Conservation (phyloP, 1,284 basidiomycete species). For the Coniferiporia sulphurascens region DNA sequence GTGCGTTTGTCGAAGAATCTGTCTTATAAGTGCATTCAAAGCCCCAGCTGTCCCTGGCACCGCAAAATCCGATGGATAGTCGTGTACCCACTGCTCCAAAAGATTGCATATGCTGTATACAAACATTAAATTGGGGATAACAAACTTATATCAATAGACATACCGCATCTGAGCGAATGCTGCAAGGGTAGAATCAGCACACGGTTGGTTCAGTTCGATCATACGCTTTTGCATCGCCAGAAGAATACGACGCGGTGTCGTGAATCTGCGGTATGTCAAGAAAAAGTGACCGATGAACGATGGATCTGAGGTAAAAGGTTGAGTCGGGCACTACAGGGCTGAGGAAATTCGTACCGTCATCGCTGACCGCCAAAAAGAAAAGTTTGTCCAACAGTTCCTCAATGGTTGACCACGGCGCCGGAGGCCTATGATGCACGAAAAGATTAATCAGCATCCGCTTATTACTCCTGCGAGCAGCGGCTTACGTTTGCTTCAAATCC, state of each 20-base stretch:
- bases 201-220: constrained; percentile 65
- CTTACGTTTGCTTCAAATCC: constrained; percentile 11
- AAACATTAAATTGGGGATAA: not conserved
- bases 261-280: constrained; percentile 74
- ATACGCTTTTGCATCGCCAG: constrained; percentile 82
- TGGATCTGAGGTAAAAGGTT: constrained; percentile 45
- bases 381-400: constrained; percentile 76
- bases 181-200: constrained; percentile 73
- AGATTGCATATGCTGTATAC: constrained; percentile 63
- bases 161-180: constrained; percentile 82
- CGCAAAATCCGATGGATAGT: constrained; percentile 72
- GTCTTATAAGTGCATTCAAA: constrained; percentile 67
- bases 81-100: constrained; percentile 67
- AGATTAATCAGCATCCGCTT: not conserved
- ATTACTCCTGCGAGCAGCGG: not conserved
- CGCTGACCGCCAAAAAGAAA: constrained; percentile 68
- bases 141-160: constrained; percentile 14
- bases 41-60: constrained; percentile 70
- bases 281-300: constrained; percentile 73
- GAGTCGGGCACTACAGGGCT: not conserved
- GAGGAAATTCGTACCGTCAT: constrained; percentile 55
- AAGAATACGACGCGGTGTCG: constrained; percentile 70
- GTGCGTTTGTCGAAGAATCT: constrained; percentile 71
- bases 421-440: constrained; percentile 29
- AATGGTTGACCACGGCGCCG: constrained; percentile 63